phyloP scores from a whole-genome alignment of 495 filamentous ascomycete genomes.

The Penicillium soppii region DNA sequence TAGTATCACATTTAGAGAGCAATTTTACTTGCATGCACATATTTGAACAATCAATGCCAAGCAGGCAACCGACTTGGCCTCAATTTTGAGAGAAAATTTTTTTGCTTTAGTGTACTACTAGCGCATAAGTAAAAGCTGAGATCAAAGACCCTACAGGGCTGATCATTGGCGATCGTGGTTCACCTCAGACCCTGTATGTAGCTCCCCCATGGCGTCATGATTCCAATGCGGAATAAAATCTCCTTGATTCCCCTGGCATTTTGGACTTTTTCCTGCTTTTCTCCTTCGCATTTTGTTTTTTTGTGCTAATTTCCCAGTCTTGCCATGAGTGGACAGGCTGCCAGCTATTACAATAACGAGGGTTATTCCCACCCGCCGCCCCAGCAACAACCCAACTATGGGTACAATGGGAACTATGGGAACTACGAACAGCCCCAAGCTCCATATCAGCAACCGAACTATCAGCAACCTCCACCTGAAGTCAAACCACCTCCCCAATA shows the following conservation, averaged over 20 bases:
- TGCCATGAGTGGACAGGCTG: slow-evolving; percentile 45
- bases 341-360: slow-evolving; percentile 40
- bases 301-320: slow-evolving; percentile 9
- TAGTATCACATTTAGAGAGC: slow-evolving; percentile 5
- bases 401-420: slow-evolving; percentile 12
- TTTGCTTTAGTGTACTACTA: neutral
- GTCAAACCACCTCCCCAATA: slow-evolving; percentile 28
- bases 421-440: slow-evolving; percentile 12
- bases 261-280: slow-evolving; percentile 1
- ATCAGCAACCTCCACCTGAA: slow-evolving; percentile 16
- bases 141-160: slow-evolving; percentile 10
- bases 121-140: neutral
- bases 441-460: neutral
- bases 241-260: neutral
- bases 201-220: neutral
- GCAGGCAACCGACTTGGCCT: slow-evolving; percentile 7
- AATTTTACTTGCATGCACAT: slow-evolving; percentile 8
- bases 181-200: neutral
- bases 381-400: slow-evolving; percentile 6
- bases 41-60: slow-evolving; percentile 9
- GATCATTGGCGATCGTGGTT: slow-evolving; percentile 3
- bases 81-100: slow-evolving; percentile 1
- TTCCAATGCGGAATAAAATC: neutral
- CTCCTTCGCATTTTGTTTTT: neutral
- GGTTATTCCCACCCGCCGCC: slow-evolving; percentile 24